These are phyloP conservation scores for Ascosphaera pollenicola DNA, from an alignment of 2,329 filamentous ascomycete species.

Conservation along the genomic window DNA sequence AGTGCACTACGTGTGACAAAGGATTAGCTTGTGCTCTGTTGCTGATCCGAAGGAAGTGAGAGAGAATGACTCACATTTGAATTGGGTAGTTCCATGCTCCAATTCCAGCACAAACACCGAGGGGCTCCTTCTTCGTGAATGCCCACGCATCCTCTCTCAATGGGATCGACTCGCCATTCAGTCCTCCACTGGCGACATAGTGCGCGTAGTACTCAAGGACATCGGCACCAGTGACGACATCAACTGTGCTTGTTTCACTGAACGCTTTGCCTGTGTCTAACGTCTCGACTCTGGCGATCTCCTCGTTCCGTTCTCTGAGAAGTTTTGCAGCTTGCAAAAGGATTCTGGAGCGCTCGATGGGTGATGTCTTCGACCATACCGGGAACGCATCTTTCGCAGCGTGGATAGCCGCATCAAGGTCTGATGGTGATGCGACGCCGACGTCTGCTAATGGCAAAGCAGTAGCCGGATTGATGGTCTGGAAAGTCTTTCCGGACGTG, in stretches of 20 bases:
- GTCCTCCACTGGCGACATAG: conserved; percentile 50
- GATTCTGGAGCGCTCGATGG: conserved; percentile 53
- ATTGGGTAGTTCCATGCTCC: conserved; percentile 88
- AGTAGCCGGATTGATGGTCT: conserved; percentile 53
- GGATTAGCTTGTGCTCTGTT: background rate
- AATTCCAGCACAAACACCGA: conserved; percentile 70
- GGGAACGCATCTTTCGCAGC: conserved; percentile 52
- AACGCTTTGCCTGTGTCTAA: conserved; percentile 71
- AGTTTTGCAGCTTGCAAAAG: conserved; percentile 55
- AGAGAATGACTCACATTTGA: conserved; percentile 36
- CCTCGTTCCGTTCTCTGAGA: conserved; percentile 55
- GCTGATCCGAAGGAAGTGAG: background rate
- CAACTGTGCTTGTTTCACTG: conserved; percentile 65
- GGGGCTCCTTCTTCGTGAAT: conserved; percentile 58
- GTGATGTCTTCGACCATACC: conserved; percentile 52
- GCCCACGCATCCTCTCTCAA: conserved; percentile 59
- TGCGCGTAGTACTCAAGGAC: conserved; percentile 75
- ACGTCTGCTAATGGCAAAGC: conserved; percentile 47
- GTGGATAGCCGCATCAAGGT: conserved; percentile 49
- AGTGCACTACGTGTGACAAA: conserved; percentile 29
- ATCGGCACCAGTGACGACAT: conserved; percentile 63
- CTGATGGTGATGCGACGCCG: conserved; percentile 41
- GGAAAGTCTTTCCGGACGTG: conserved; percentile 39
- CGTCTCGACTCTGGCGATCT: conserved; percentile 58
- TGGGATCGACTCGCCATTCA: conserved; percentile 60